Evolutionary conservation across 2,329 filamentous ascomycete species (phyloP).

Genomic region (Canariomyces notabilis): DNA sequence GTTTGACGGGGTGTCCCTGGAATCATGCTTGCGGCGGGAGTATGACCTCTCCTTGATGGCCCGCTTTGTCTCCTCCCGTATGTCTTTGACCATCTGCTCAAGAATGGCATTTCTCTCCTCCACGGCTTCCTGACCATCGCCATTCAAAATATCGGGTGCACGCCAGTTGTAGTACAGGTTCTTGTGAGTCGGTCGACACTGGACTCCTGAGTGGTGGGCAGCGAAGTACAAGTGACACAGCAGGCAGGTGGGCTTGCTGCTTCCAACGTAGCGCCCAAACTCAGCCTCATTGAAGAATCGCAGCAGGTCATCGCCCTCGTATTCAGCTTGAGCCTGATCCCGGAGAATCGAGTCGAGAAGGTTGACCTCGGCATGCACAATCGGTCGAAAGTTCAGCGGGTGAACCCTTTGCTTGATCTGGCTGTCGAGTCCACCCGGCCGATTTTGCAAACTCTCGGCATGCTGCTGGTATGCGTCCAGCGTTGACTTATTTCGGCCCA

Average conservation of each 20-base stretch:
- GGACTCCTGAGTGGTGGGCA: conserved; percentile 24
- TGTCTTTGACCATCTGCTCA: conserved; percentile 14
- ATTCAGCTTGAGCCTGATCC: conserved; percentile 3
- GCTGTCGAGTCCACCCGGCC: conserved; percentile 10
- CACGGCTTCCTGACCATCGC: neutral
- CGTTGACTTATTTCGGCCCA: conserved; percentile 2
- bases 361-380: conserved; percentile 34
- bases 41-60: conserved; percentile 5
- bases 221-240: conserved; percentile 37
- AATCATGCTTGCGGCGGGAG: conserved; percentile 15
- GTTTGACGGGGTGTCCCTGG: conserved; percentile 17
- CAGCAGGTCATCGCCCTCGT: neutral
- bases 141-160: conserved; percentile 29
- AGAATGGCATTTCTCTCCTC: conserved; percentile 8
- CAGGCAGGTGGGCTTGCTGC: conserved; percentile 37
- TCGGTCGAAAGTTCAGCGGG: conserved; percentile 20
- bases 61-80: neutral
- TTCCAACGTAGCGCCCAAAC: conserved; percentile 34
- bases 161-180: conserved; percentile 39
- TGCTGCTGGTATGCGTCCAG: conserved; percentile 1
- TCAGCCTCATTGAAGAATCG: conserved; percentile 30
- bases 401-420: conserved; percentile 4
- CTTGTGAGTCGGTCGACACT: conserved; percentile 29
- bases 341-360: conserved; percentile 27
- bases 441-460: neutral